phyloP scores from a whole-genome alignment of 1,284 basidiomycete genomes.

The Cerrena zonata region DNA sequence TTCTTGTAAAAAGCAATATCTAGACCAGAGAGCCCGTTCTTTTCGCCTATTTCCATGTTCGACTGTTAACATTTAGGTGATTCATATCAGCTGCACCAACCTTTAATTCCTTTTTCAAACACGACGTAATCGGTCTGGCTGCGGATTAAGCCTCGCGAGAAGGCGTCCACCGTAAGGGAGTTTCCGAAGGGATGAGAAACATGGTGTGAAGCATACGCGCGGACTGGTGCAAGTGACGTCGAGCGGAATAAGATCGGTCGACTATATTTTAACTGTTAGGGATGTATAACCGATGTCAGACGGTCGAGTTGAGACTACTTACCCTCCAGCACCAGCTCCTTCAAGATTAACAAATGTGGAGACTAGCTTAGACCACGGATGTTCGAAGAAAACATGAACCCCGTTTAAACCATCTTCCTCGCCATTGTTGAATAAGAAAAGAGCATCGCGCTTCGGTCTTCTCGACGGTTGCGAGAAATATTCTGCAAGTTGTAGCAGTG shows the following conservation, averaged over 20 bases:
- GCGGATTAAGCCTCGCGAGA: constrained; percentile 51
- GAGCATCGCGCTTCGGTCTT: constrained; percentile 51
- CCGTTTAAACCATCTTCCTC: constrained; percentile 74
- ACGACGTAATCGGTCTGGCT: constrained; percentile 65
- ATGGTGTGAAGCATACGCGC: constrained; percentile 37
- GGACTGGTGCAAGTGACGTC: constrained; percentile 47
- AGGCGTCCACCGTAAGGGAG: constrained; percentile 59
- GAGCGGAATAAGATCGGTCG: constrained; percentile 63
- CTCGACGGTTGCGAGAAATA: constrained; percentile 41
- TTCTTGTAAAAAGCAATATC: constrained; percentile 71
- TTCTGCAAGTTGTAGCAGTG: constrained; percentile 59
- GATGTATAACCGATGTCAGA: no score
- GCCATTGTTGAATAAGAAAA: constrained; percentile 80
- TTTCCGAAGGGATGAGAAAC: constrained; percentile 63
- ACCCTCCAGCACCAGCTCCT: constrained; percentile 76
- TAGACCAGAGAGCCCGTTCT: constrained; percentile 51
- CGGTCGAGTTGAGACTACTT: no score
- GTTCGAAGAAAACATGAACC: constrained; percentile 57
- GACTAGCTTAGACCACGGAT: constrained; percentile 65
- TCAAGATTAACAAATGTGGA: constrained; percentile 72
- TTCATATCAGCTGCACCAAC: constrained; percentile 16
- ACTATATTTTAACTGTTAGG: constrained; percentile 36
- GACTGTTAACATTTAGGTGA: neutral
- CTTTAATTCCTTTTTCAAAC: constrained; percentile 32
- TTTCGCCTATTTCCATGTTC: constrained; percentile 9